These are phyloP conservation scores for Diaporthe vaccinii DNA, from an alignment of 2,329 filamentous ascomycete genomes.

Conservation along the genomic window DNA sequence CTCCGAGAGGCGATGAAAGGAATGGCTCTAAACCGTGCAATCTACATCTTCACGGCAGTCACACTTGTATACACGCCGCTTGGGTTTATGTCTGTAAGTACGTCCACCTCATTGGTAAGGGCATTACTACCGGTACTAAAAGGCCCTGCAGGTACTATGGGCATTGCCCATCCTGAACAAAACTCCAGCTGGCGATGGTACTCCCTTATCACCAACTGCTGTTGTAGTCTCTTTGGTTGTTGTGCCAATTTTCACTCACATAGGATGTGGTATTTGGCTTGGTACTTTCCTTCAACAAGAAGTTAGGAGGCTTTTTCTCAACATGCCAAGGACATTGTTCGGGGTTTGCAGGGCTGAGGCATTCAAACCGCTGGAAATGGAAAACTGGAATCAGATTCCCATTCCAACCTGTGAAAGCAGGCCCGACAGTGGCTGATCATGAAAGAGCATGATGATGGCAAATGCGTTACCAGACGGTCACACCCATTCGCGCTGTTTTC, in stretches of 20 bases:
- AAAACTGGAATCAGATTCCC: too few species aligned
- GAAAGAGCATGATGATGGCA: too few species aligned
- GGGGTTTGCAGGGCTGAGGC: too few species aligned
- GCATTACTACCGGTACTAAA: not conserved
- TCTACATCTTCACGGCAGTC: slow-evolving; percentile 44
- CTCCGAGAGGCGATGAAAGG: slow-evolving; percentile 41
- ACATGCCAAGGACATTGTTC: too few species aligned
- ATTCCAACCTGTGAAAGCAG: too few species aligned
- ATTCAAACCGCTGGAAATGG: too few species aligned
- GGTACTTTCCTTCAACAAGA: not conserved
- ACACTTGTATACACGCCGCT: slow-evolving; percentile 5
- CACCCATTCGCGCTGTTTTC: too few species aligned
- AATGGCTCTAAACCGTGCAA: slow-evolving; percentile 48
- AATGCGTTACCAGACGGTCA: too few species aligned
- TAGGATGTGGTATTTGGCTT: slow-evolving; percentile 89
- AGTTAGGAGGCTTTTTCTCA: slow-evolving; percentile 44
- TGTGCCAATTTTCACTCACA: slow-evolving; percentile 95
- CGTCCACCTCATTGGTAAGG: not conserved
- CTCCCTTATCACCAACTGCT: slow-evolving; percentile 97
- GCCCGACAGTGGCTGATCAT: too few species aligned
- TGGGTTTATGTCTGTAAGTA: not conserved
- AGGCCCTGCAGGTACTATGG: not conserved
- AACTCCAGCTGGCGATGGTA: slow-evolving; percentile 94
- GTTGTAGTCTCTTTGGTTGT: slow-evolving; percentile 68
- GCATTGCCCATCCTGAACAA: slow-evolving; percentile 90